These are phyloP conservation scores for Vitis rotundifolia DNA, from an alignment of 164 flowering plant genomes.

Conservation along the genomic window DNA sequence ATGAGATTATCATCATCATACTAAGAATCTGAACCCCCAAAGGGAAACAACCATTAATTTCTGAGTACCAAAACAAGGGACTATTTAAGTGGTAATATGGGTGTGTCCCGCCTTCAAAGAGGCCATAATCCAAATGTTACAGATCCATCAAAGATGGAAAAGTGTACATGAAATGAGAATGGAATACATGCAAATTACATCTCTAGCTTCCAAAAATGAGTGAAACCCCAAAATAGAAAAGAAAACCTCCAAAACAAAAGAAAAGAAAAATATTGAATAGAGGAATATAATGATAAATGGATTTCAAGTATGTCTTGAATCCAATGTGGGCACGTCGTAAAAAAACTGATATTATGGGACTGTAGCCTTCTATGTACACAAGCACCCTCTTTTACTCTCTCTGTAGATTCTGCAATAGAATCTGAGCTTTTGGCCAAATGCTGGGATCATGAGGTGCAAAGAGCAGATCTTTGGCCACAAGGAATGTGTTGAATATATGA, in stretches of 20 bases:
- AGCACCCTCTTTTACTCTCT: slow-evolving; percentile 17
- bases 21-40: too few relatives aligned
- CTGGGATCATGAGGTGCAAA: slow-evolving; percentile 9
- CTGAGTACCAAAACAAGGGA: too few relatives aligned
- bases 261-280: slow-evolving; percentile 12
- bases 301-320: slow-evolving; percentile 29
- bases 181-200: slow-evolving; percentile 26
- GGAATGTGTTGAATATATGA: slow-evolving; percentile 29
- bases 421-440: slow-evolving; percentile 8
- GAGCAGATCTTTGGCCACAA: slow-evolving; percentile 22
- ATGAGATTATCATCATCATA: too few relatives aligned
- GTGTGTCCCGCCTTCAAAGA: background rate
- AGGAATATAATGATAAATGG: slow-evolving; percentile 10
- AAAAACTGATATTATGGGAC: slow-evolving; percentile 4
- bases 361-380: slow-evolving; percentile 28
- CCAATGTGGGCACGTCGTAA: slow-evolving; percentile 2
- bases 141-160: slow-evolving; percentile 4
- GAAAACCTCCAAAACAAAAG: background rate
- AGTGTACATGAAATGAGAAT: slow-evolving; percentile 7
- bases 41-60: too few relatives aligned
- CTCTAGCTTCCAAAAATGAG: slow-evolving; percentile 19
- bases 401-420: slow-evolving; percentile 8
- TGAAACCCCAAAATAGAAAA: background rate
- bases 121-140: slow-evolving; percentile 11
- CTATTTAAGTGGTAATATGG: too few relatives aligned